A percentile compares a stretch with the other conserved stretches of the same genome.
Evolutionary conservation across 345 rosid genomes (phyloP).

Genomic region (Murraya paniculata): DNA sequence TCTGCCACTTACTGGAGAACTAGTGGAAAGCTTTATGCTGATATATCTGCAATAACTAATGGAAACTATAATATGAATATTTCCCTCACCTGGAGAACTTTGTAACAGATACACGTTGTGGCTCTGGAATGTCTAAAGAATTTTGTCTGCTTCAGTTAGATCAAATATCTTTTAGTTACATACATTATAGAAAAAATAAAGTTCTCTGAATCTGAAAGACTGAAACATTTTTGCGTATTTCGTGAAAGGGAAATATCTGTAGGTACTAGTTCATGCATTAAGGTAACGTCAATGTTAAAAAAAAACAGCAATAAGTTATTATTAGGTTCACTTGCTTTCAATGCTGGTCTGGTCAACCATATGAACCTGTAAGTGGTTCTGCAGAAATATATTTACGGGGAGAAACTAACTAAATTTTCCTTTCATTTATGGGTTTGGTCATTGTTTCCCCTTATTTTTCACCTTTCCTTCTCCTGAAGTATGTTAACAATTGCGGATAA

Average conservation of each 20-base stretch:
- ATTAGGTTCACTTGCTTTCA: neutral
- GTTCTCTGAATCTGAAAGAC: neutral
- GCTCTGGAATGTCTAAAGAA: no score
- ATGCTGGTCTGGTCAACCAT: neutral
- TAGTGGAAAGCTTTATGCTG: no score
- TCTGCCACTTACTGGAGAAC: neutral
- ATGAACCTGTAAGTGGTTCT: neutral
- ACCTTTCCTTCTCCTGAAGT: slow-evolving; percentile 1
- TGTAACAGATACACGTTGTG: no score
- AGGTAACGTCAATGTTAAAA: neutral
- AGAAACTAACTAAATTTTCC: neutral
- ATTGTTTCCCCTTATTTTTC: neutral
- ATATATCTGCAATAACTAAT: no score
- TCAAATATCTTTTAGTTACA: neutral
- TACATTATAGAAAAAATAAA: neutral
- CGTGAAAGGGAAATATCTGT: no score
- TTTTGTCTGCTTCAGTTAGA: neutral
- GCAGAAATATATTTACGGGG: neutral
- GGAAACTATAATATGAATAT: neutral
- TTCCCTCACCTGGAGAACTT: no score
- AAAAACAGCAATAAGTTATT: neutral
- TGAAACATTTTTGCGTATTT: neutral
- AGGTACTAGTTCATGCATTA: no score
- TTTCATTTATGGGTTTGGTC: neutral
- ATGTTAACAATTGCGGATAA: slow-evolving; percentile 27